Evolutionary conservation across 1,284 basidiomycete species (phyloP).

Genomic region (Trichosporon sp.): DNA sequence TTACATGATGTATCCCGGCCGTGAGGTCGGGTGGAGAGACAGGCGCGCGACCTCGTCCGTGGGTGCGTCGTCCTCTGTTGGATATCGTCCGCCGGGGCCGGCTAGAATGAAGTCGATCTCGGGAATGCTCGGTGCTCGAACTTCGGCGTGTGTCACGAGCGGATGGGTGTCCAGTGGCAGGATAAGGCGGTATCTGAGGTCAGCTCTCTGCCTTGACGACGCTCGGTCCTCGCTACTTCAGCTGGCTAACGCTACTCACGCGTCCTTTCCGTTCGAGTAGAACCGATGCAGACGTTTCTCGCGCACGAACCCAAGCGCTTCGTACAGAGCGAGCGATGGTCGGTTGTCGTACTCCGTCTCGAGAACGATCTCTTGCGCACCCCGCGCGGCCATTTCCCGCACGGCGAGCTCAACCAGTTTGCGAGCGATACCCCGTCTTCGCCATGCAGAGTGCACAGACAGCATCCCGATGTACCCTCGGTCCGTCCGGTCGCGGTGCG

Average conservation of each 20-base stretch:
- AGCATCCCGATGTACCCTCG: conserved; percentile 98
- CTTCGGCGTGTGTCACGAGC: conserved; percentile 7
- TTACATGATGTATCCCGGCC: conserved; percentile 12
- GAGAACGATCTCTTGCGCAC: conserved; percentile 86
- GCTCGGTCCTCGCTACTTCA: no score
- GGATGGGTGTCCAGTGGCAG: conserved; percentile 24
- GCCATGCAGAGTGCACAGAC: conserved; percentile 70
- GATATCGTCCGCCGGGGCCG: background rate
- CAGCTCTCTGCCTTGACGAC: no score
- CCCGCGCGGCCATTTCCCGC: conserved; percentile 67
- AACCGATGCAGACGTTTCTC: conserved; percentile 93
- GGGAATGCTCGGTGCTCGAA: background rate
- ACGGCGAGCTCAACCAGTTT: conserved; percentile 71
- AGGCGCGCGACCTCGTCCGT: conserved; percentile 3
- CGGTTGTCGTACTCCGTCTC: conserved; percentile 96
- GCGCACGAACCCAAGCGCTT: conserved; percentile 85
- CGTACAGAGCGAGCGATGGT: conserved; percentile 80
- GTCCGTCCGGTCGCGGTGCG: conserved; percentile 67
- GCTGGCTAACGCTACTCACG: conserved; percentile 45
- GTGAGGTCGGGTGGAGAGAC: background rate
- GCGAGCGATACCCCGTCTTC: conserved; percentile 82
- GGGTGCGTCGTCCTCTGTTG: background rate
- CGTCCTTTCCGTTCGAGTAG: conserved; percentile 70
- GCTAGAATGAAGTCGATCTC: conserved; percentile 6
- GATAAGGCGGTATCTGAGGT: conserved; percentile 33